Evolutionary conservation across 352 stramenopile genomes (phyloP), one percentile per base, ranked within the genome.

Genomic region (Globisporangium cystogenes): DNA sequence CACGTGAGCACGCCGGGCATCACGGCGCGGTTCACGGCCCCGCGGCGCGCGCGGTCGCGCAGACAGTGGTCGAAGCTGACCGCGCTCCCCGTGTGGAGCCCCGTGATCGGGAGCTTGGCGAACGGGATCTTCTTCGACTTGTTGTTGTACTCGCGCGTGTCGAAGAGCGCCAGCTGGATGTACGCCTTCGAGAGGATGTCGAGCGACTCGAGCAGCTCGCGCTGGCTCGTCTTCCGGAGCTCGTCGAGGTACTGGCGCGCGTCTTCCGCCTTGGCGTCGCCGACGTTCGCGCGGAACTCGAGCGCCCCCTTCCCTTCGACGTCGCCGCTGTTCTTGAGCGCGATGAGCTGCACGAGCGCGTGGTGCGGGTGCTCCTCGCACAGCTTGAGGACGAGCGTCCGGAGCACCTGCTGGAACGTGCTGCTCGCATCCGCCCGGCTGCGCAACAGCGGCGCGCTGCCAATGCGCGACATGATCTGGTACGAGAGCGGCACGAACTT

Each of bases 401-500:
- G 79, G 15, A 99, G 64, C 1, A 83, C 85, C 12, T 64, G 76
- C 70, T 98, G 82, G 68, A 98, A 98, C 6, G 60, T 43, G 51
- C 55, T 31, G 2, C 36, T 46, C 36, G 29, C 51, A 18, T 52
- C 24, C 14, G 11, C 16, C 57, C 48, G 12, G 35, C 51, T 43
- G 46, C 41, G 31, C 15, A 29, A 16, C 21, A 44, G 44, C 0
- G 55, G 51, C 15, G 68, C 51, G 48, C 62, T 79, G 33, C 87
- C 96, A 21, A 99, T 88, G 0, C 96, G 79, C 23, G 96, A 98
- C 51, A 99, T 97, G 23, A 99, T 93, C 75, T 99, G 97, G 64
- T 99, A 99, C 18, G 90, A 97, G 11, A 99, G 69, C 18, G 96
- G 93, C 24, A 99, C 86, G 57, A 99, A 97, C 60, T 97, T 97